phyloP scores from a whole-genome alignment of 2,329 filamentous ascomycete genomes.

The Graphiopsis chlorocephala region DNA sequence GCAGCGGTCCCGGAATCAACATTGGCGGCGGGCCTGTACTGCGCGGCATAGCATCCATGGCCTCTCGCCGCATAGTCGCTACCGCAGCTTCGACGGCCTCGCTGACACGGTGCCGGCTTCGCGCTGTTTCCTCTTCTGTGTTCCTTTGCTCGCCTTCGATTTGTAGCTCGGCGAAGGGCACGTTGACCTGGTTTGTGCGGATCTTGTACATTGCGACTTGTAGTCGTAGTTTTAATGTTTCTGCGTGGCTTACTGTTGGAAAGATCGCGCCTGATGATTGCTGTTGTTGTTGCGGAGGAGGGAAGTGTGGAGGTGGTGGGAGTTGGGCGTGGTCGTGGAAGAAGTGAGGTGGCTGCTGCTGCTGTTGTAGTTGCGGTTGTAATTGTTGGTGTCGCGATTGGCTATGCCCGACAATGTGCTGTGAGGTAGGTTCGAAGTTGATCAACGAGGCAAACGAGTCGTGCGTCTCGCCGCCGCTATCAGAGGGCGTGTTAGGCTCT shows the following conservation, averaged over 20 bases:
- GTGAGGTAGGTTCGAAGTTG: constrained; percentile 47
- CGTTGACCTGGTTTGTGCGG: constrained; percentile 65
- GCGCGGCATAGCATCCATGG: constrained; percentile 10
- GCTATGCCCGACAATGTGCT: constrained; percentile 23
- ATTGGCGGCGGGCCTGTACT: background rate
- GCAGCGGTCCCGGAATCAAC: constrained; percentile 39
- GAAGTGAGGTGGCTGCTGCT: background rate
- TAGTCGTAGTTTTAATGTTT: constrained; percentile 66
- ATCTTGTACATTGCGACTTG: constrained; percentile 73
- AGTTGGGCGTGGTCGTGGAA: background rate
- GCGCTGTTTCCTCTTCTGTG: constrained; percentile 1
- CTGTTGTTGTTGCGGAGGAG: background rate
- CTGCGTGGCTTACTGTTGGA: constrained; percentile 53
- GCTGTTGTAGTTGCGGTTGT: background rate
- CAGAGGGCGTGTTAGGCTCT: constrained; percentile 29
- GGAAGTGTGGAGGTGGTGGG: background rate
- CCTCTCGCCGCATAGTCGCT: constrained; percentile 24
- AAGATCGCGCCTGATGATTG: constrained; percentile 20
- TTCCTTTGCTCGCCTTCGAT: constrained; percentile 28
- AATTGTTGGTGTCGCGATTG: background rate
- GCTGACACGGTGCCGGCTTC: background rate
- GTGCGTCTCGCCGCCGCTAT: constrained; percentile 20
- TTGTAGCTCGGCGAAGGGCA: constrained; percentile 60
- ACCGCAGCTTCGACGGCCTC: constrained; percentile 29
- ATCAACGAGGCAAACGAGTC: constrained; percentile 46